A percentile compares a stretch with the other conserved stretches of the same genome.
These are phyloP conservation scores for Sugiyamaella xylanicola DNA, from an alignment of 1,139 yeast species.

Conservation along the genomic window DNA sequence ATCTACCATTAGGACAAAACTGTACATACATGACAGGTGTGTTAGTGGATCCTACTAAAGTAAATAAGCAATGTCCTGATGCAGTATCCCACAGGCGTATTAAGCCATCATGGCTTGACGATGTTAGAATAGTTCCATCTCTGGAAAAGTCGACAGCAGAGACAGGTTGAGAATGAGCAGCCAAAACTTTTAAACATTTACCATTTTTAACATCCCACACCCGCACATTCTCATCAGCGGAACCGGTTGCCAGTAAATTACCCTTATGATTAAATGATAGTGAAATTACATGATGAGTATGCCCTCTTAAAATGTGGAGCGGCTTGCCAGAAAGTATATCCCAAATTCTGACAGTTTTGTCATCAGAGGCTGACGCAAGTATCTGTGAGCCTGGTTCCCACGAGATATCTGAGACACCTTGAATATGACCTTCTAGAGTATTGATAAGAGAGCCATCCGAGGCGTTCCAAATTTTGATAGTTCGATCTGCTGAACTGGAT, in stretches of 20 bases:
- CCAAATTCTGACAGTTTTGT: conserved; percentile 78
- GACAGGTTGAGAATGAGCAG: conserved; percentile 94
- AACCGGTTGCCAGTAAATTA: conserved; percentile 75
- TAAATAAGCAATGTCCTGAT: conserved; percentile 89
- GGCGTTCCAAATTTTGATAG: conserved; percentile 50
- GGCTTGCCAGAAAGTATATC: conserved; percentile 45
- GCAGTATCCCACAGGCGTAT: conserved; percentile 84
- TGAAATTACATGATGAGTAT: conserved; percentile 81
- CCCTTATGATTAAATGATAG: conserved; percentile 75
- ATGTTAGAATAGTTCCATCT: conserved; percentile 80
- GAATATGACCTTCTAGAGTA: conserved; percentile 60
- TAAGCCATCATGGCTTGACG: conserved; percentile 90
- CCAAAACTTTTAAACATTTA: conserved; percentile 69
- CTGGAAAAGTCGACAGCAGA: conserved; percentile 70
- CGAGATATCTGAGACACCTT: conserved; percentile 67
- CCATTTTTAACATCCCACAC: conserved; percentile 86
- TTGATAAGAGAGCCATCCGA: conserved; percentile 42
- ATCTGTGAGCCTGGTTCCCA: conserved; percentile 79
- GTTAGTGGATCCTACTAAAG: conserved; percentile 60
- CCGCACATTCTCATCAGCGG: conserved; percentile 88
- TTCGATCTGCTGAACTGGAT: conserved; percentile 51
- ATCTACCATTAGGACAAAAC: conserved; percentile 82
- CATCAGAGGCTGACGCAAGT: conserved; percentile 86
- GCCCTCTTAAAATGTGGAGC: conserved; percentile 64
- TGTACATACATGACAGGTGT: conserved; percentile 70